Percentiles rank a stretch among this genome's conserved stretches.
These are phyloP conservation scores for Aristolochia contorta DNA, from an alignment of 164 flowering plant species.

Conservation along the genomic window DNA sequence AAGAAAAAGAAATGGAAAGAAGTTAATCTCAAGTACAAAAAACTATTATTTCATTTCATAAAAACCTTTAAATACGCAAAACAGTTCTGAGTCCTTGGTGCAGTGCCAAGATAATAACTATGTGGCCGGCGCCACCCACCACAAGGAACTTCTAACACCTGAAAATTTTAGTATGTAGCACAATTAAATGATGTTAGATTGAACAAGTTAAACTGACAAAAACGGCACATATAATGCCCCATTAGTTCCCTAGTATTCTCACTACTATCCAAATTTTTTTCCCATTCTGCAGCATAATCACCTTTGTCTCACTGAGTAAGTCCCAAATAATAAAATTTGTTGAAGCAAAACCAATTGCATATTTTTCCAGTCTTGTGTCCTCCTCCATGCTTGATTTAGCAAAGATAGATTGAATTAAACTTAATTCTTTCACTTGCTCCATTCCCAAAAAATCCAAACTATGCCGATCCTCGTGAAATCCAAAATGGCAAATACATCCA, in stretches of 20 bases:
- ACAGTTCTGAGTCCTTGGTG: constrained; percentile 62
- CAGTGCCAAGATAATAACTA: constrained; percentile 68
- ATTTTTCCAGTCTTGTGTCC: constrained; percentile 30
- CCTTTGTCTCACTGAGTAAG: constrained; percentile 62
- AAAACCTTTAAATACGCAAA: constrained; percentile 89
- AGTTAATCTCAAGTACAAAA: not conserved
- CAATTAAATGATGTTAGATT: not conserved
- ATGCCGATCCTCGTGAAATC: constrained; percentile 30
- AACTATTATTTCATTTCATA: not conserved
- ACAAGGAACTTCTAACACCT: constrained; percentile 75
- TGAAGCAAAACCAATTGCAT: constrained; percentile 86
- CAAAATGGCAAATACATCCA: constrained; percentile 87
- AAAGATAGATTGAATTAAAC: constrained; percentile 57
- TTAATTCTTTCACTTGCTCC: constrained; percentile 88
- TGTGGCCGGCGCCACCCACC: constrained; percentile 99
- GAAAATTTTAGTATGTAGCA: not conserved
- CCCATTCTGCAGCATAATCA: constrained; percentile 12
- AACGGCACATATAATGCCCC: not conserved
- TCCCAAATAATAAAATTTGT: constrained; percentile 81
- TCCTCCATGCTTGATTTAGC: constrained; percentile 17
- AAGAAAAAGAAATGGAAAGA: not conserved
- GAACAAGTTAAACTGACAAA: not conserved
- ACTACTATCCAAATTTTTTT: not conserved
- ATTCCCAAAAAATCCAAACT: constrained; percentile 71
- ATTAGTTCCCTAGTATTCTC: not conserved